These are phyloP conservation scores for Leccinum barrowsii DNA, from an alignment of 768 basidiomycete genomes.

Conservation along the genomic window DNA sequence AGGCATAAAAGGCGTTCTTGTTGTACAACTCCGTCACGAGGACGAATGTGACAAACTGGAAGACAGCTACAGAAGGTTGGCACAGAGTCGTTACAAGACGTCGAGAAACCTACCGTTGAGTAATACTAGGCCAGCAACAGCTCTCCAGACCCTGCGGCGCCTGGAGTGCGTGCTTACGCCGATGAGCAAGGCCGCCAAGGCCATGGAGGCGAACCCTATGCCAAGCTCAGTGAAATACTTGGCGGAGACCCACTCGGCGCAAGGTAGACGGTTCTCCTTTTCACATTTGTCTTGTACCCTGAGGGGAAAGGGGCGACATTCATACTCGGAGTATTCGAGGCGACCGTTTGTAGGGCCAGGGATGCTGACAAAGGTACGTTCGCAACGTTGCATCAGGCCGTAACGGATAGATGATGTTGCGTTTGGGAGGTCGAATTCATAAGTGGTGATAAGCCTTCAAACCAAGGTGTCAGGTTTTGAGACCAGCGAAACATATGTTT, in stretches of 20 bases:
- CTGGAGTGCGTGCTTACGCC: constrained; percentile 73
- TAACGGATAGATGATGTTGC: constrained; percentile 50
- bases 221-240: constrained; percentile 62
- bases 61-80: constrained; percentile 39
- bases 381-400: constrained; percentile 58
- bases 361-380: constrained; percentile 45
- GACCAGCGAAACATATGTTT: constrained; percentile 15
- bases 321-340: constrained; percentile 49
- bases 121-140: constrained; percentile 60
- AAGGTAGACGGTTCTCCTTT: constrained; percentile 54
- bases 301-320: constrained; percentile 65
- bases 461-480: constrained; percentile 23
- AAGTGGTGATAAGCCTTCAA: constrained; percentile 40
- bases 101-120: constrained; percentile 46
- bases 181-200: constrained; percentile 56
- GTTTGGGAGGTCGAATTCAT: constrained; percentile 40
- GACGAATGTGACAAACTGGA: constrained; percentile 58
- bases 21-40: constrained; percentile 62
- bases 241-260: constrained; percentile 69
- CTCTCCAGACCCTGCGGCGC: constrained; percentile 73
- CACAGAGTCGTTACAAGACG: background rate
- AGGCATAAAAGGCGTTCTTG: constrained; percentile 42
- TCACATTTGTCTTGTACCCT: constrained; percentile 46
- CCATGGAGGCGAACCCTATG: constrained; percentile 58
- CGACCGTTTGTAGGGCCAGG: constrained; percentile 43